Evolutionary conservation across 306 rosid species (phyloP).

Genomic region (Lagenaria siceraria): DNA sequence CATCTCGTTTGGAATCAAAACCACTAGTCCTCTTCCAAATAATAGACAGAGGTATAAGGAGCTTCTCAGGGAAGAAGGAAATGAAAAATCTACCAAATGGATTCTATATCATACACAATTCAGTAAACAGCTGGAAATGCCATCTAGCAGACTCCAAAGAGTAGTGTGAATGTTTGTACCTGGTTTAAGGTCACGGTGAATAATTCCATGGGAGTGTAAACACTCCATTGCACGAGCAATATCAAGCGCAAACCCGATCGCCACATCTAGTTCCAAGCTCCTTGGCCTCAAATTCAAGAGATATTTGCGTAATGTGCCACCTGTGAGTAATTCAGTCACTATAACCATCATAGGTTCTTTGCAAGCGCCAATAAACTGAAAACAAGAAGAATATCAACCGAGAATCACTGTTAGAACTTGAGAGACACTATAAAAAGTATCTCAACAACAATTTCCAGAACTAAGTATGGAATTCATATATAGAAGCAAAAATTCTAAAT

Average conservation of each 20-base stretch:
- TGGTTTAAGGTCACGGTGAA: constrained; percentile 92
- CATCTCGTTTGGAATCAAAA: not conserved
- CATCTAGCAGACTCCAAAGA: not conserved
- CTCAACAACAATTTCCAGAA: not conserved
- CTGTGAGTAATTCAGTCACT: constrained; percentile 82
- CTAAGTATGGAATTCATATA: not conserved
- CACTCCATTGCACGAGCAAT: constrained; percentile 85
- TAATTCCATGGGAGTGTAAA: constrained; percentile 87
- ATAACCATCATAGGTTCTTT: constrained; percentile 93
- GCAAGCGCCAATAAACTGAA: constrained; percentile 93
- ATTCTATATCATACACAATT: not conserved
- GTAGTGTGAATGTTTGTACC: constrained; percentile 24
- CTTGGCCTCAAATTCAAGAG: constrained; percentile 64
- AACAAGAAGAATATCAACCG: not conserved
- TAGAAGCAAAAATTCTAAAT: not conserved
- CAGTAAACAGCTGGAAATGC: not conserved
- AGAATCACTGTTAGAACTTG: not conserved
- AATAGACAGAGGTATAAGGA: not conserved
- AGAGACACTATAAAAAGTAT: not conserved
- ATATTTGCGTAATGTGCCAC: constrained; percentile 80
- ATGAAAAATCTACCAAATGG: not conserved
- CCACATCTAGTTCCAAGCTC: constrained; percentile 53
- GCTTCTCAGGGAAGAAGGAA: not conserved
- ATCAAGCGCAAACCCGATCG: constrained; percentile 74
- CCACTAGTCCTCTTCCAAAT: not conserved